These are phyloP conservation scores for Myxozyma udenii DNA, from an alignment of 805 yeast species.

Conservation along the genomic window DNA sequence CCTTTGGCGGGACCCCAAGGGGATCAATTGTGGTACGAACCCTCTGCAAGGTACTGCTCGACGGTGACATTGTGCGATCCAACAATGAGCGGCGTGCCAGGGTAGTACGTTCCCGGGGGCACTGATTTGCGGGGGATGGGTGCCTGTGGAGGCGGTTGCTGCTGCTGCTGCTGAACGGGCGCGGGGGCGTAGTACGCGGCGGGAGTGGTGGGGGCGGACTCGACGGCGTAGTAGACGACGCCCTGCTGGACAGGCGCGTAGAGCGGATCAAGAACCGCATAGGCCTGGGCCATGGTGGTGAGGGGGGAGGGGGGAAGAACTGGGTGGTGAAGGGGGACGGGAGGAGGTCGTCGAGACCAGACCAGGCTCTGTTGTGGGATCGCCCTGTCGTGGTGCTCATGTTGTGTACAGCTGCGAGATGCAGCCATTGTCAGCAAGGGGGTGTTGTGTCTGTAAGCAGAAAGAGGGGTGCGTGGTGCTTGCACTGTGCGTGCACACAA, in stretches of 20 bases:
- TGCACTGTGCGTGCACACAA: too few relatives aligned
- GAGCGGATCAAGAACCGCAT: slow-evolving; percentile 1
- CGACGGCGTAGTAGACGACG: slow-evolving; percentile 5
- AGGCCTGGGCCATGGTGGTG: slow-evolving; percentile 8
- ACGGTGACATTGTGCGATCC: slow-evolving; percentile 77
- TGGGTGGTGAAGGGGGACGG: too few relatives aligned
- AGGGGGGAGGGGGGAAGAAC: neutral
- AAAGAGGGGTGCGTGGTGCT: too few relatives aligned
- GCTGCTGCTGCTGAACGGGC: slow-evolving; percentile 7
- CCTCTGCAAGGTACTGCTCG: slow-evolving; percentile 72
- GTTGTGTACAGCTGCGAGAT: too few relatives aligned
- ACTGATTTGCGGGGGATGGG: slow-evolving; percentile 1
- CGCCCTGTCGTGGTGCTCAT: too few relatives aligned
- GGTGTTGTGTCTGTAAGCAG: too few relatives aligned
- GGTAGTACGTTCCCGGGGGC: slow-evolving; percentile 48
- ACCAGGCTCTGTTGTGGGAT: too few relatives aligned
- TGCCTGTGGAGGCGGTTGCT: slow-evolving; percentile 2
- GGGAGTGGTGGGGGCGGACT: slow-evolving; percentile 7
- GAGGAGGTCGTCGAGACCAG: too few relatives aligned
- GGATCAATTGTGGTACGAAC: slow-evolving; percentile 35
- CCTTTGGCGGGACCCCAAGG: neutral
- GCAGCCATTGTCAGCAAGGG: too few relatives aligned
- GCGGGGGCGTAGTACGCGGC: slow-evolving; percentile 10
- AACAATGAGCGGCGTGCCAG: slow-evolving; percentile 76
- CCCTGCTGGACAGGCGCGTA: slow-evolving; percentile 13